phyloP scores from a whole-genome alignment of 2,329 filamentous ascomycete genomes.

The Aureobasidium subglaciale region DNA sequence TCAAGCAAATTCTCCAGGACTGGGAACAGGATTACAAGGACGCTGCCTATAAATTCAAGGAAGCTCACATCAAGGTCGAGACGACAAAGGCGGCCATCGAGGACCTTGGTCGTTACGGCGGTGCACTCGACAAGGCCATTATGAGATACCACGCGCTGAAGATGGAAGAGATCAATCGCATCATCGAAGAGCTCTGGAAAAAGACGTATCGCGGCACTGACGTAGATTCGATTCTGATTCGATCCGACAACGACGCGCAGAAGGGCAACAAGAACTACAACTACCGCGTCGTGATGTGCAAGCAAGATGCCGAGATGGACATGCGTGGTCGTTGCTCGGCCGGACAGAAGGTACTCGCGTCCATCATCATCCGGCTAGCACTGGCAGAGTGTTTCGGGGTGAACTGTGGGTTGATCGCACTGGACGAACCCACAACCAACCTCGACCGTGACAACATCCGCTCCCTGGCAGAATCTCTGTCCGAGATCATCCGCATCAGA shows the following conservation, averaged over 20 bases:
- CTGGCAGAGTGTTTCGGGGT: constrained; percentile 94
- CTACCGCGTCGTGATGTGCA: constrained; percentile 95
- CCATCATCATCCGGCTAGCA: constrained; percentile 94
- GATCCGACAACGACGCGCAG: constrained; percentile 74
- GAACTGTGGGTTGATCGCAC: constrained; percentile 90
- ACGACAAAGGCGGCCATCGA: constrained; percentile 91
- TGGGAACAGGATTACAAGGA: constrained; percentile 84
- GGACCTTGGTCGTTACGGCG: constrained; percentile 73
- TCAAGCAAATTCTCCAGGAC: constrained; percentile 64
- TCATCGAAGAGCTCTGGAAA: constrained; percentile 94
- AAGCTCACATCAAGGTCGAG: constrained; percentile 81
- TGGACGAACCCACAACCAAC: constrained; percentile 97
- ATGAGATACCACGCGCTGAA: constrained; percentile 95
- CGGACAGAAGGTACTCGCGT: constrained; percentile 91
- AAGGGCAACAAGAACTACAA: constrained; percentile 81
- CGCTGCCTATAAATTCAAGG: constrained; percentile 71
- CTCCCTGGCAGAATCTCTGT: constrained; percentile 74
- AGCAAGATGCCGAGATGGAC: constrained; percentile 96
- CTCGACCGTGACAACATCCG: constrained; percentile 92
- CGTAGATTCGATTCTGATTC: constrained; percentile 92
- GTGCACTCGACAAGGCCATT: constrained; percentile 87
- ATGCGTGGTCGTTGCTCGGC: constrained; percentile 97
- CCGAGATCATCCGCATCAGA: constrained; percentile 77
- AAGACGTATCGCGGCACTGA: constrained; percentile 95
- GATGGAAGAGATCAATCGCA: constrained; percentile 97